Conservation (phyloP, 2,329 filamentous ascomycete species). For the Ascocoryne sarcoides region DNA sequence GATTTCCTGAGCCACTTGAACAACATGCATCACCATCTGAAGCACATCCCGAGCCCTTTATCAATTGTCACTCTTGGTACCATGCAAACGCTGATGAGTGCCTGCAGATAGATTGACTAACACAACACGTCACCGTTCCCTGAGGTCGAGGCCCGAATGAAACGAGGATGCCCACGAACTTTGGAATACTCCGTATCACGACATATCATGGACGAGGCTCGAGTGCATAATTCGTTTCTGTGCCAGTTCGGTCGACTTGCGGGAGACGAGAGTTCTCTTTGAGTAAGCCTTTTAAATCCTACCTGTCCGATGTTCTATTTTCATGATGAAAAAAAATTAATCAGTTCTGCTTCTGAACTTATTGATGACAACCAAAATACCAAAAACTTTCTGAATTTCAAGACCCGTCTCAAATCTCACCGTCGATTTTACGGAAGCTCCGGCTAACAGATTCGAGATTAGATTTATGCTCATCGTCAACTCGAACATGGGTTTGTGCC, state of each 20-base stretch:
- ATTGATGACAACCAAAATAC: constrained; percentile 57
- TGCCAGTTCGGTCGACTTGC: too few species aligned
- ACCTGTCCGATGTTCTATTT: constrained; percentile 21
- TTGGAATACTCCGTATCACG: too few species aligned
- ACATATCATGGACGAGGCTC: too few species aligned
- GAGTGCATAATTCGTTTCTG: too few species aligned
- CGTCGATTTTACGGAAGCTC: neutral
- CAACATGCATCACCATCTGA: constrained; percentile 74
- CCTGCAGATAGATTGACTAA: neutral
- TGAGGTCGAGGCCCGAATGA: too few species aligned
- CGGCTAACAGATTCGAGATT: constrained; percentile 9
- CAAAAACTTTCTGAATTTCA: constrained; percentile 60
- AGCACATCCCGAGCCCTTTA: constrained; percentile 28
- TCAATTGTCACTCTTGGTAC: constrained; percentile 10
- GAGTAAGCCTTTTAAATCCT: too few species aligned
- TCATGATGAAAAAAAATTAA: constrained; percentile 56
- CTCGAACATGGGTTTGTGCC: constrained; percentile 16
- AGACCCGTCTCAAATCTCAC: constrained; percentile 9
- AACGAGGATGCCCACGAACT: too few species aligned
- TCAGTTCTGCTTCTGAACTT: constrained; percentile 71
- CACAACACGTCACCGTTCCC: too few species aligned
- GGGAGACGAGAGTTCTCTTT: too few species aligned
- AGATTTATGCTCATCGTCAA: neutral
- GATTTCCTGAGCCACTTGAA: constrained; percentile 31
- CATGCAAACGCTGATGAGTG: constrained; percentile 13